Conservation (phyloP, 192 early-diverging fungal genomes). For the Dispira parvispora region DNA sequence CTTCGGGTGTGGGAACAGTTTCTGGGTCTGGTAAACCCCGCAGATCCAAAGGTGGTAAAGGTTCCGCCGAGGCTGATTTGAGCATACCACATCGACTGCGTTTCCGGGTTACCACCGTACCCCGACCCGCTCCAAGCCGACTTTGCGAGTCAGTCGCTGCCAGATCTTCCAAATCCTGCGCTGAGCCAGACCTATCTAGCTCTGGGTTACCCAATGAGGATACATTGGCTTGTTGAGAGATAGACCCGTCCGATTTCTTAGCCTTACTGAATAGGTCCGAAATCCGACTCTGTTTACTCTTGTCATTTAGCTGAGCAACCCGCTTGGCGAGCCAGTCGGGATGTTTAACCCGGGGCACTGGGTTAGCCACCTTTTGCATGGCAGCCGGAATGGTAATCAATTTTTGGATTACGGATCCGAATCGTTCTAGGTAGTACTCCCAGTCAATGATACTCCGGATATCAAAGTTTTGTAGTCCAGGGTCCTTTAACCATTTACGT, state of each 20-base stretch:
- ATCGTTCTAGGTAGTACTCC: slow-evolving; percentile 93
- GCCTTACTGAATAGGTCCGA: slow-evolving; percentile 64
- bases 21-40: slow-evolving; percentile 22
- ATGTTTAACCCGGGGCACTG: slow-evolving; percentile 78
- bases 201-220: neutral
- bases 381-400: slow-evolving; percentile 97
- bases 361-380: slow-evolving; percentile 87
- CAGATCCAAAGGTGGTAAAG: neutral
- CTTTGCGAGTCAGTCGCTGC: slow-evolving; percentile 11
- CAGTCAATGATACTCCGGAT: slow-evolving; percentile 91
- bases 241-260: slow-evolving; percentile 19
- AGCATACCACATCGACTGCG: slow-evolving; percentile 3
- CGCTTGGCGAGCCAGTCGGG: slow-evolving; percentile 90
- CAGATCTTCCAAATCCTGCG: slow-evolving; percentile 40
- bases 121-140: neutral
- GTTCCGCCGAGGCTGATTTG: slow-evolving; percentile 12
- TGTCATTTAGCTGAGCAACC: slow-evolving; percentile 56
- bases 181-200: slow-evolving; percentile 10
- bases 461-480: slow-evolving; percentile 51
- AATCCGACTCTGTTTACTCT: slow-evolving; percentile 62
- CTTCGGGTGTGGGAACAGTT: slow-evolving; percentile 42
- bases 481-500: slow-evolving; percentile 85
- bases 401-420: slow-evolving; percentile 89
- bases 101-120: slow-evolving; percentile 4
- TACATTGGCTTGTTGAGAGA: neutral